Evolutionary conservation across 352 stramenopile species (phyloP).

Genomic region (Globisporangium nunn): DNA sequence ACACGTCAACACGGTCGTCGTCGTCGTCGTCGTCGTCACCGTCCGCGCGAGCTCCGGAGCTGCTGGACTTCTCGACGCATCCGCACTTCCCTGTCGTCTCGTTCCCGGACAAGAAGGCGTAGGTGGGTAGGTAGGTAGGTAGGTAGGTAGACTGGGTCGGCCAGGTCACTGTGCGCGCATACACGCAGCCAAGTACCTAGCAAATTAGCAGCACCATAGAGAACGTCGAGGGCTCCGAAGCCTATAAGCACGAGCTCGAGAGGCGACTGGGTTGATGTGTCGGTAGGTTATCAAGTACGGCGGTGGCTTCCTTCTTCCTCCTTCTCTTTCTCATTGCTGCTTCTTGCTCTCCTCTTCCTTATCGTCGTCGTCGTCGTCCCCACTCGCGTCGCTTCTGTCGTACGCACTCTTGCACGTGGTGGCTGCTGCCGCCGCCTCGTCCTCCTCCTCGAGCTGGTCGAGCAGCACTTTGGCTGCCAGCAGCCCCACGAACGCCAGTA

Average conservation of each 20-base stretch:
- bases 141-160: too few relatives aligned
- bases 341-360: slow-evolving; percentile 14
- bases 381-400: slow-evolving; percentile 12
- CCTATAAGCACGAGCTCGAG: background rate
- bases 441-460: slow-evolving; percentile 39
- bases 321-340: slow-evolving; percentile 5
- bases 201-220: background rate
- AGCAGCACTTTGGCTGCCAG: slow-evolving; percentile 54
- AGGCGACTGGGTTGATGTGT: background rate
- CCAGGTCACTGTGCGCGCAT: too few relatives aligned
- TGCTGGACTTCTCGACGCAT: slow-evolving; percentile 61
- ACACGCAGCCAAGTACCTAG: background rate
- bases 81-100: slow-evolving; percentile 59
- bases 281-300: background rate
- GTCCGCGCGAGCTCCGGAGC: slow-evolving; percentile 14
- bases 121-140: background rate
- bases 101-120: slow-evolving; percentile 23
- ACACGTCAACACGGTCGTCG: background rate
- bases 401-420: background rate
- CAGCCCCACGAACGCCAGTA: slow-evolving; percentile 43
- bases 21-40: too few relatives aligned
- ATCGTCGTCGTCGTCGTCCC: slow-evolving; percentile 3
- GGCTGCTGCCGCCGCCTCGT: slow-evolving; percentile 22
- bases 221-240: background rate
- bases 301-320: background rate